A percentile compares a stretch with the other conserved stretches of the same genome.
These are phyloP conservation scores for Striga hermonthica DNA, from an alignment of 305 asterid species.

Conservation along the genomic window DNA sequence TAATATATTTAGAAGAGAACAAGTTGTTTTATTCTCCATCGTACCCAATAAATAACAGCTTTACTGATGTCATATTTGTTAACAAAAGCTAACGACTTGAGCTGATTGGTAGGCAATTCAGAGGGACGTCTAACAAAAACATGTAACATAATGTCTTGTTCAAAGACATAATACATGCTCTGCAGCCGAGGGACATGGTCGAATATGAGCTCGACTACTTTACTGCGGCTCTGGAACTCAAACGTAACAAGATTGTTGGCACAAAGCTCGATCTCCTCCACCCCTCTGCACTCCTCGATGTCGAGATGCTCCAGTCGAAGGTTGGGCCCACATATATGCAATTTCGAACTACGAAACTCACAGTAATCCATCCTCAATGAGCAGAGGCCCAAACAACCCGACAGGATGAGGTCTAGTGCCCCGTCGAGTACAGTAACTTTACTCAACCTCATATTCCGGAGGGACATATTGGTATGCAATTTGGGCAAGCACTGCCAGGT, in stretches of 20 bases:
- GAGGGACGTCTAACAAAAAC: background rate
- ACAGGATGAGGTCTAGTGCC: conserved; percentile 3
- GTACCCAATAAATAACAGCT: background rate
- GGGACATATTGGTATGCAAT: background rate
- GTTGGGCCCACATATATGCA: conserved; percentile 3
- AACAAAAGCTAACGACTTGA: background rate
- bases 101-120: background rate
- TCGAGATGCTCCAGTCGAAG: conserved; percentile 3
- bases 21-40: too few relatives aligned
- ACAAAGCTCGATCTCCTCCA: background rate
- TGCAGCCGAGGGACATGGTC: conserved; percentile 14
- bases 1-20: too few relatives aligned
- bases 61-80: background rate
- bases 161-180: background rate
- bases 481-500: background rate
- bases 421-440: background rate
- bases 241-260: background rate
- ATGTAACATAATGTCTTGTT: background rate
- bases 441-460: background rate
- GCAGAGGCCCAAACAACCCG: background rate
- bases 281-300: background rate
- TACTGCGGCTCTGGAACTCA: background rate
- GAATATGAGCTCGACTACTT: background rate
- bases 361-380: background rate
- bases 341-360: background rate